phyloP scores from a whole-genome alignment of 805 yeast species.

The Kodamaea kakaduensis region DNA sequence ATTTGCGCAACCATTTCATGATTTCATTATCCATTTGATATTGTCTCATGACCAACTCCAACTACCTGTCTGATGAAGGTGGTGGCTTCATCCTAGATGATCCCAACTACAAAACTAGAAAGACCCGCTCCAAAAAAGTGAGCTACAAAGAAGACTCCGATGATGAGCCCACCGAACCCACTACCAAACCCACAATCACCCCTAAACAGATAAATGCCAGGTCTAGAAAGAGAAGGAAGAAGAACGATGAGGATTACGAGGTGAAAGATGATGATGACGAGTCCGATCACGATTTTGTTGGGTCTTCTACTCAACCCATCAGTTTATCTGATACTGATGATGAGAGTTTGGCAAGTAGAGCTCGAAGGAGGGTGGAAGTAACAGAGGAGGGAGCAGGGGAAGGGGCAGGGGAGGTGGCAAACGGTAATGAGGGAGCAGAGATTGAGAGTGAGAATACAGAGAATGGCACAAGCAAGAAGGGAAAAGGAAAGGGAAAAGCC shows the following conservation, averaged over 20 bases:
- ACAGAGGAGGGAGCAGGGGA: slow-evolving; percentile 2
- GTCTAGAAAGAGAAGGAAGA: slow-evolving; percentile 8
- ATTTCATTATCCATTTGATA: no score
- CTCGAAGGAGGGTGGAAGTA: no score
- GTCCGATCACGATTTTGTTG: neutral
- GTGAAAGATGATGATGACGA: slow-evolving; percentile 6
- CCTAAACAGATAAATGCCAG: slow-evolving; percentile 1
- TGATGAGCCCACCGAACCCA: slow-evolving; percentile 13
- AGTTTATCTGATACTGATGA: no score
- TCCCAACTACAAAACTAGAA: slow-evolving; percentile 22
- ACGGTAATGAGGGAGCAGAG: slow-evolving; percentile 18
- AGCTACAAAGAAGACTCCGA: slow-evolving; percentile 26
- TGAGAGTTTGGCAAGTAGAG: no score
- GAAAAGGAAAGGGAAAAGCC: slow-evolving; percentile 13
- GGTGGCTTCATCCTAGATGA: slow-evolving; percentile 45
- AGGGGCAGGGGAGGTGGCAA: no score
- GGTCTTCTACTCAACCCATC: neutral
- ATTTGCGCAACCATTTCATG: no score
- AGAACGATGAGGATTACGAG: slow-evolving; percentile 15
- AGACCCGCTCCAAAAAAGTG: slow-evolving; percentile 10
- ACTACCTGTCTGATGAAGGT: slow-evolving; percentile 8
- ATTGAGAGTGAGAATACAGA: slow-evolving; percentile 39
- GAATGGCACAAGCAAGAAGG: no score
- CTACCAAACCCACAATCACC: slow-evolving; percentile 3
- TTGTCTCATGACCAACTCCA: slow-evolving; percentile 1